Evolutionary conservation across 495 filamentous ascomycete genomes (phyloP).

Genomic region (Tuber borchii): DNA sequence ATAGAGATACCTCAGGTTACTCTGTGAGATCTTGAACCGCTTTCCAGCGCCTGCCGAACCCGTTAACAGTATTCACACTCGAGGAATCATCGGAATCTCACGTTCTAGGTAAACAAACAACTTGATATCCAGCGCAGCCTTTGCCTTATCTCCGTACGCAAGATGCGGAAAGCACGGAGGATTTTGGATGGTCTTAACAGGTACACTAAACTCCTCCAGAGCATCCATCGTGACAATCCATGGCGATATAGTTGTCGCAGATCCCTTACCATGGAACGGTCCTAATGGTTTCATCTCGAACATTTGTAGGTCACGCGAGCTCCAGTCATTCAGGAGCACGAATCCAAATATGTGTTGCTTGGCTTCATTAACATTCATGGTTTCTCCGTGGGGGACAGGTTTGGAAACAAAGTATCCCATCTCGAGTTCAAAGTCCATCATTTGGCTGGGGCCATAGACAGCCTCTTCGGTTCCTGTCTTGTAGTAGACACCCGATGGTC

Average conservation of each 20-base stretch:
- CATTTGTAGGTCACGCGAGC: slow-evolving; percentile 71
- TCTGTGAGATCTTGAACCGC: slow-evolving; percentile 51
- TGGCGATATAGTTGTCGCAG: slow-evolving; percentile 73
- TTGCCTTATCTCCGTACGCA: background rate
- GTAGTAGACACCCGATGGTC: slow-evolving; percentile 70
- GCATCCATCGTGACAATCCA: slow-evolving; percentile 87
- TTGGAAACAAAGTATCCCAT: slow-evolving; percentile 66
- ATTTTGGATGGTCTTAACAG: slow-evolving; percentile 4
- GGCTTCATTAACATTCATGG: slow-evolving; percentile 59
- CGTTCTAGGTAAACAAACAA: background rate
- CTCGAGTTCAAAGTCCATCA: slow-evolving; percentile 79
- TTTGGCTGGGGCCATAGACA: slow-evolving; percentile 56
- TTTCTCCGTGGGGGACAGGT: slow-evolving; percentile 60
- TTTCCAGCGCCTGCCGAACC: slow-evolving; percentile 40
- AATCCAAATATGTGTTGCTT: slow-evolving; percentile 74
- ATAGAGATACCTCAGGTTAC: slow-evolving; percentile 66
- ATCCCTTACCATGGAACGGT: slow-evolving; percentile 86
- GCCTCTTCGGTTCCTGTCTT: slow-evolving; percentile 47
- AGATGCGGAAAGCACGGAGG: background rate
- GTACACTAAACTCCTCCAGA: slow-evolving; percentile 59
- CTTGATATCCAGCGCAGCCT: background rate
- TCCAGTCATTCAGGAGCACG: slow-evolving; percentile 86
- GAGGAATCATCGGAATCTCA: background rate
- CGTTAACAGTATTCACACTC: background rate
- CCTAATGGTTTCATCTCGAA: slow-evolving; percentile 81